Evolutionary conservation across 345 rosid genomes (phyloP).

Genomic region (Linum trigynum): DNA sequence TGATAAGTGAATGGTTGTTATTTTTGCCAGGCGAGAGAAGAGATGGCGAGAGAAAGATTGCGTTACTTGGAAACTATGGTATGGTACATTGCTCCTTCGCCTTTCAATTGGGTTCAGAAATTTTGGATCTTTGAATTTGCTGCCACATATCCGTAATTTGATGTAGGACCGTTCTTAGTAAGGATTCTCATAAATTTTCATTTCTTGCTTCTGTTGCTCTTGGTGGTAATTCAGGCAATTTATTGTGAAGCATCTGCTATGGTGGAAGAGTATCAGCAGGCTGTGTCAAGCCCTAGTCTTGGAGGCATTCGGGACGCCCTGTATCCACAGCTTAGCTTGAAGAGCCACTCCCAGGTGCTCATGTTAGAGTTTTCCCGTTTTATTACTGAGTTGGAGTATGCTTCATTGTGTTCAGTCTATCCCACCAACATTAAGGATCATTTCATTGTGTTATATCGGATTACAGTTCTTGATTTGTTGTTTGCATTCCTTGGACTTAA

Average conservation of each 20-base stretch:
- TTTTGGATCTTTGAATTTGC: neutral
- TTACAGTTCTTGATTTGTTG: neutral
- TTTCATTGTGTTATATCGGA: too few relatives aligned
- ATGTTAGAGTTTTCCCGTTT: neutral
- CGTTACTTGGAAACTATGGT: constrained; percentile 96
- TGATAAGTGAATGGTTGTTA: neutral
- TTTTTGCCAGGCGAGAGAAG: constrained; percentile 77
- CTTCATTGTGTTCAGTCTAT: too few relatives aligned
- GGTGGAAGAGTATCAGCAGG: constrained; percentile 96
- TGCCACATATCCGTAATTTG: neutral
- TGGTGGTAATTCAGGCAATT: constrained; percentile 41
- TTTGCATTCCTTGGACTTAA: neutral
- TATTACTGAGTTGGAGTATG: neutral
- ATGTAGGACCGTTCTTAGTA: neutral
- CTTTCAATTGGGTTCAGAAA: neutral
- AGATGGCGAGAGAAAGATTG: constrained; percentile 80
- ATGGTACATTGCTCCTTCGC: neutral
- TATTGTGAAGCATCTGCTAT: constrained; percentile 79
- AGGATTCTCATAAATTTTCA: neutral
- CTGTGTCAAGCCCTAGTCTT: constrained; percentile 52
- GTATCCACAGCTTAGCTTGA: constrained; percentile 62
- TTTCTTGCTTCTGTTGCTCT: neutral
- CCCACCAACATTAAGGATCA: neutral
- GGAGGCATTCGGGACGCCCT: constrained; percentile 79
- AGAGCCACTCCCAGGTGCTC: constrained; percentile 42